Evolutionary conservation across 2,329 filamentous ascomycete genomes (phyloP).

Genomic region (Nigrospora sphaerica): DNA sequence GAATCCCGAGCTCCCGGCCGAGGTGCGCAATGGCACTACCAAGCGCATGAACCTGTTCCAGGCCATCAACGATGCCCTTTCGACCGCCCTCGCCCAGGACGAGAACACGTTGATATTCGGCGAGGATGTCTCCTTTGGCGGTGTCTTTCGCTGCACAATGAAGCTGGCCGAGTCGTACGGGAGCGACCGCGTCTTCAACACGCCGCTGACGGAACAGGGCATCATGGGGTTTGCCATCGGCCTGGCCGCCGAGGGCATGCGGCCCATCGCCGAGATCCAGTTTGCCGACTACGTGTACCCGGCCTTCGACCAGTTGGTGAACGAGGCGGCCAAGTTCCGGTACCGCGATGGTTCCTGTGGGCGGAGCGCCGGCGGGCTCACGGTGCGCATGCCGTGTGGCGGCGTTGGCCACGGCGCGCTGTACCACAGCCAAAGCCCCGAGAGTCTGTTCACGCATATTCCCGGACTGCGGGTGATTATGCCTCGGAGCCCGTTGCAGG

Average conservation of each 20-base stretch:
- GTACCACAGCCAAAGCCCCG: conserved; percentile 85
- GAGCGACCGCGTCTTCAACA: conserved; percentile 88
- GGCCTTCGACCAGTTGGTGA: conserved; percentile 89
- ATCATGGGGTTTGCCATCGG: conserved; percentile 93
- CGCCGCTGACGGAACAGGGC: conserved; percentile 87
- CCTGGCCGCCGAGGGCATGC: conserved; percentile 83
- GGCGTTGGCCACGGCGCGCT: conserved; percentile 84
- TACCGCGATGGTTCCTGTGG: conserved; percentile 61
- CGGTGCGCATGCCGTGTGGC: conserved; percentile 84
- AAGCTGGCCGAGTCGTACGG: conserved; percentile 85
- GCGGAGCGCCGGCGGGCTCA: conserved; percentile 66
- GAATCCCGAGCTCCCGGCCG: conserved; percentile 63
- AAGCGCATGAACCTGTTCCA: conserved; percentile 92
- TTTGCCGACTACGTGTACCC: conserved; percentile 94
- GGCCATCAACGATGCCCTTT: conserved; percentile 83
- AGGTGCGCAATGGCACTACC: conserved; percentile 61
- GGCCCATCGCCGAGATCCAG: conserved; percentile 88
- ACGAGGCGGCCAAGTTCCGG: conserved; percentile 83
- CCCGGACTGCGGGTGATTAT: conserved; percentile 81
- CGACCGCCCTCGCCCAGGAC: conserved; percentile 73
- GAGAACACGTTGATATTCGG: conserved; percentile 88
- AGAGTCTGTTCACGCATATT: conserved; percentile 81
- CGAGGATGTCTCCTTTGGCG: conserved; percentile 94
- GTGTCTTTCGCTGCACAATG: conserved; percentile 92
- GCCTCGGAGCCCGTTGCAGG: conserved; percentile 78